phyloP scores from a whole-genome alignment of 2,329 filamentous ascomycete species.

The Bipolaris sorokiniana region DNA sequence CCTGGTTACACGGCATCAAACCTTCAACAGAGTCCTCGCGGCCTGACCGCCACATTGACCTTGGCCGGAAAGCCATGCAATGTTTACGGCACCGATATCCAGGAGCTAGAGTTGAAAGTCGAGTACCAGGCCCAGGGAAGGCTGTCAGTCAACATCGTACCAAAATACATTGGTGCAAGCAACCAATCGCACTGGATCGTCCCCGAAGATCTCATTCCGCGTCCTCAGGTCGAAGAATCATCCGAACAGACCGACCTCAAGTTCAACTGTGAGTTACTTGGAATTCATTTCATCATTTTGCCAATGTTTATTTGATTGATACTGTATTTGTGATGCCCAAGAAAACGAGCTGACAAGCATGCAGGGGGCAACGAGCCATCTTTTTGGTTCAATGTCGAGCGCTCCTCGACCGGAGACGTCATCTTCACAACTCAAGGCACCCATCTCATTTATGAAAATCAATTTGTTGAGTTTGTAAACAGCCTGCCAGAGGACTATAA shows the following conservation, averaged over 20 bases:
- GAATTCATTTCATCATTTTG: neutral
- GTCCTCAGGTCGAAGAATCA: slow-evolving; percentile 56
- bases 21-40: slow-evolving; percentile 54
- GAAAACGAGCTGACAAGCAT: neutral
- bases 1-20: slow-evolving; percentile 64
- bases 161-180: slow-evolving; percentile 64
- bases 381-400: slow-evolving; percentile 64
- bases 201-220: slow-evolving; percentile 66
- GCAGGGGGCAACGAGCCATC: slow-evolving; percentile 62
- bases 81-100: slow-evolving; percentile 77
- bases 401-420: slow-evolving; percentile 65
- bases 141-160: slow-evolving; percentile 73
- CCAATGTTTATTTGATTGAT: neutral
- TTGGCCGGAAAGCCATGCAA: slow-evolving; percentile 68
- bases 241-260: slow-evolving; percentile 55
- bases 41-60: slow-evolving; percentile 59
- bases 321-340: neutral
- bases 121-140: slow-evolving; percentile 70
- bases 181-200: slow-evolving; percentile 73
- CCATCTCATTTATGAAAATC: slow-evolving; percentile 74
- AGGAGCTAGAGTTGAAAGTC: slow-evolving; percentile 69
- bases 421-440: slow-evolving; percentile 71
- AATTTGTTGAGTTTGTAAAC: slow-evolving; percentile 76
- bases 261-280: slow-evolving; percentile 48
- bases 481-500: slow-evolving; percentile 74